These are phyloP conservation scores for Diaporthe longicolla DNA, from an alignment of 2,329 filamentous ascomycete genomes.

Conservation along the genomic window DNA sequence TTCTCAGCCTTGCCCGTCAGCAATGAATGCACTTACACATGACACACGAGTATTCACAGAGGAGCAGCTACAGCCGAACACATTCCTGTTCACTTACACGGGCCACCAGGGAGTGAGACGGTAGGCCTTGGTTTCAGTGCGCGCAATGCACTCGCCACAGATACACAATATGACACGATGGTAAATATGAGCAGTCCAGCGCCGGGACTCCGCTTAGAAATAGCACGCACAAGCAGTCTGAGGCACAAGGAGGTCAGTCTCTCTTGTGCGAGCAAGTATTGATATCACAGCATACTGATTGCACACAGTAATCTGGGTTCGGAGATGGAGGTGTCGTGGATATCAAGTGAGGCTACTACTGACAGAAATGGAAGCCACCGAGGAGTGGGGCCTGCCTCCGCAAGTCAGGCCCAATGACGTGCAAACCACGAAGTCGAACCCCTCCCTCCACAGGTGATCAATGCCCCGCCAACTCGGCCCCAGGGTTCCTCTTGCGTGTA, in stretches of 20 bases:
- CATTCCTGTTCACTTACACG: background rate
- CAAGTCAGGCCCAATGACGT: slow-evolving; percentile 28
- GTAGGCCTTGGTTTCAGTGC: no score
- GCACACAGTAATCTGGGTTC: background rate
- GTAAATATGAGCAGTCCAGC: background rate
- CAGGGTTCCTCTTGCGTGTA: slow-evolving; percentile 1
- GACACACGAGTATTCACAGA: background rate
- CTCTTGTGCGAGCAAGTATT: background rate
- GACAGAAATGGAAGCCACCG: background rate
- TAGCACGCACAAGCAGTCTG: no score
- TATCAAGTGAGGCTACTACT: background rate
- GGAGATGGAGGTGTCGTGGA: background rate
- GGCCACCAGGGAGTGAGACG: background rate
- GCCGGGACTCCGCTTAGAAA: no score
- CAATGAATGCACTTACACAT: background rate
- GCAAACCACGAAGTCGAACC: slow-evolving; percentile 8
- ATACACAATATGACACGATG: background rate
- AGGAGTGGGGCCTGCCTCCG: slow-evolving; percentile 22
- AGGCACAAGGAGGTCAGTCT: no score
- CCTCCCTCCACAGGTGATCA: slow-evolving; percentile 33
- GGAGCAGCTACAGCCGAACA: background rate
- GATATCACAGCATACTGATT: no score
- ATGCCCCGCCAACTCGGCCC: slow-evolving; percentile 24
- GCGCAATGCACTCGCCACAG: no score
- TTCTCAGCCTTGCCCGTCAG: background rate